phyloP scores from a whole-genome alignment of 1,284 basidiomycete genomes.

The Termitomyces sp. region DNA sequence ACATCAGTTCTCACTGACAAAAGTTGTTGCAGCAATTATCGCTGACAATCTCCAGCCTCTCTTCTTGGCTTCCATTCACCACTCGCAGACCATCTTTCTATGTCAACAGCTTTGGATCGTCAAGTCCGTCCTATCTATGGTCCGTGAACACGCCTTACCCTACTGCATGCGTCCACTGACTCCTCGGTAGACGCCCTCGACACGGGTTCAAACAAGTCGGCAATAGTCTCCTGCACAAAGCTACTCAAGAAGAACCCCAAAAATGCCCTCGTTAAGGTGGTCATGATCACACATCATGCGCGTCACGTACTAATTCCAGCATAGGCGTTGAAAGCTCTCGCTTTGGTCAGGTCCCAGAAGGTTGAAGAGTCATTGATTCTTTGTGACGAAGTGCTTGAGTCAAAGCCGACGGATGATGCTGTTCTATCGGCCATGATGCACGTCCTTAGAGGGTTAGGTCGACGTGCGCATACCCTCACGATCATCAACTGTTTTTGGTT shows the following conservation, averaged over 20 bases:
- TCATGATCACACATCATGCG: not conserved
- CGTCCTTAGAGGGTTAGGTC: slow-evolving; percentile 68
- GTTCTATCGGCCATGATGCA: slow-evolving; percentile 78
- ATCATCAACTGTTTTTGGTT: not conserved
- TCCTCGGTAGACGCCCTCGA: slow-evolving; percentile 67
- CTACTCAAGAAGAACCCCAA: slow-evolving; percentile 76
- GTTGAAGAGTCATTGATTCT: slow-evolving; percentile 74
- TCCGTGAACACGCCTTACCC: slow-evolving; percentile 27
- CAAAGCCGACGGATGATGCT: slow-evolving; percentile 63
- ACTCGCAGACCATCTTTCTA: slow-evolving; percentile 12
- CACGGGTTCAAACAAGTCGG: slow-evolving; percentile 79
- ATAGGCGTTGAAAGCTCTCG: slow-evolving; percentile 80
- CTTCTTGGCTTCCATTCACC: not conserved
- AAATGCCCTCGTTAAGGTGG: slow-evolving; percentile 68
- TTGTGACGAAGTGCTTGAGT: slow-evolving; percentile 72
- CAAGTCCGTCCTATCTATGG: slow-evolving; percentile 79
- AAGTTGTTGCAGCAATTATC: not conserved
- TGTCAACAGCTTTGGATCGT: slow-evolving; percentile 60
- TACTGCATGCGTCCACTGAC: slow-evolving; percentile 2
- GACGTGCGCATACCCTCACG: slow-evolving; percentile 46
- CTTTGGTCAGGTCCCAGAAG: slow-evolving; percentile 75
- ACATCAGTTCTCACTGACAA: not conserved
- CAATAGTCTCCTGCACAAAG: slow-evolving; percentile 79
- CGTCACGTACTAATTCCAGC: slow-evolving; percentile 6
- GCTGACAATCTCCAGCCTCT: not conserved